phyloP scores from a whole-genome alignment of 1,284 basidiomycete genomes.

The Sanghuangporus weigelae region DNA sequence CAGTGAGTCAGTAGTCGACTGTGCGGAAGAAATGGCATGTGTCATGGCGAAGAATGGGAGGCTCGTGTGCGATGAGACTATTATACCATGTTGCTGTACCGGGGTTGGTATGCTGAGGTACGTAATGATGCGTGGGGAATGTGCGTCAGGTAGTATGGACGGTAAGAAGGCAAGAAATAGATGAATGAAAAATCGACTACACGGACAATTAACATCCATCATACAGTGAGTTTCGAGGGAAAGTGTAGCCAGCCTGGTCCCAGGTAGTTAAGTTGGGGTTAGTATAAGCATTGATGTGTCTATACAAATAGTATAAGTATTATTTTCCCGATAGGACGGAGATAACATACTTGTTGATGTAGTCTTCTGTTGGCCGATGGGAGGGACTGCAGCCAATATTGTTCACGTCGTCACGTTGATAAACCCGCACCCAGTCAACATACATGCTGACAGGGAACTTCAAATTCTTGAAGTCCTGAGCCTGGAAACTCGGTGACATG shows the following conservation, averaged over 20 bases:
- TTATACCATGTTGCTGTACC: neutral
- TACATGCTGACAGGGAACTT: conserved; percentile 36
- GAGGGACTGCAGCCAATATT: conserved; percentile 37
- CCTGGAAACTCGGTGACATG: conserved; percentile 36
- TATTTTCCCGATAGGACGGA: conserved; percentile 1
- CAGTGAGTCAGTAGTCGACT: neutral
- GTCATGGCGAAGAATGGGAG: neutral
- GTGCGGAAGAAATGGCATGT: neutral
- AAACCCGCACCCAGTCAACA: conserved; percentile 41
- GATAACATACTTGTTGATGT: conserved; percentile 48
- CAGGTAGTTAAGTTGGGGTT: conserved; percentile 75
- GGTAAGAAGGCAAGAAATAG: neutral
- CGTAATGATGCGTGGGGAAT: neutral
- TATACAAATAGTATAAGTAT: conserved; percentile 26
- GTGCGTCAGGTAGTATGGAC: neutral
- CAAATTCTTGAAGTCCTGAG: conserved; percentile 33
- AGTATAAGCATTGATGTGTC: conserved; percentile 61
- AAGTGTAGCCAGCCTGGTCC: conserved; percentile 58
- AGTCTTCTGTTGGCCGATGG: conserved; percentile 39
- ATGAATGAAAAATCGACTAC: neutral
- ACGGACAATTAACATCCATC: conserved; percentile 43
- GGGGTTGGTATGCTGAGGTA: neutral
- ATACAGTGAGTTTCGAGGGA: conserved; percentile 61
- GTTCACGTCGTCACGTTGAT: conserved; percentile 32
- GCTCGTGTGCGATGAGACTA: neutral